phyloP scores from a whole-genome alignment of 2,329 filamentous ascomycete genomes.

The Monosporascus sp. region DNA sequence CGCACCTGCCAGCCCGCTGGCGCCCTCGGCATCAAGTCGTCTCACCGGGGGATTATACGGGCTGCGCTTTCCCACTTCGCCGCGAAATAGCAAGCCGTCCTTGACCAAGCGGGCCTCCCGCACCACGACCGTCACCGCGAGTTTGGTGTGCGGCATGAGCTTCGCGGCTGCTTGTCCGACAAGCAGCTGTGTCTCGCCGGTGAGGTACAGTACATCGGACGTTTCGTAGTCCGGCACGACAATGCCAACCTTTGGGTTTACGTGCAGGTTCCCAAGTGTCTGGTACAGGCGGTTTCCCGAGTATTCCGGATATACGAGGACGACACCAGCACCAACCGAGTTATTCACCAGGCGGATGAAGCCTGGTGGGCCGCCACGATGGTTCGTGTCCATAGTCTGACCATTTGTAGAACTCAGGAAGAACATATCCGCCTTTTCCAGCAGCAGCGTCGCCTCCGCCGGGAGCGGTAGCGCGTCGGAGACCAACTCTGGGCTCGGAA shows the following conservation, averaged over 20 bases:
- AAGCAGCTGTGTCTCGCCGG: constrained; percentile 62
- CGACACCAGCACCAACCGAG: constrained; percentile 24
- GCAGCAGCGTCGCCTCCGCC: constrained; percentile 49
- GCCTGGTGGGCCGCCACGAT: constrained; percentile 68
- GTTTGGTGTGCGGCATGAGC: constrained; percentile 62
- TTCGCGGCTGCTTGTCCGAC: constrained; percentile 55
- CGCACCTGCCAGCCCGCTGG: background rate
- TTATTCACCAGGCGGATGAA: constrained; percentile 67
- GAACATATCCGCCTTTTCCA: constrained; percentile 65
- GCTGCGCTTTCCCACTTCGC: constrained; percentile 50
- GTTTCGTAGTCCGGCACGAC: constrained; percentile 69
- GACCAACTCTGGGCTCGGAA: constrained; percentile 42
- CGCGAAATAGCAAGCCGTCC: constrained; percentile 63
- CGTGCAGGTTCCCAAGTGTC: constrained; percentile 69
- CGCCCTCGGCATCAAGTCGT: constrained; percentile 54
- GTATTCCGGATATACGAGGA: constrained; percentile 74
- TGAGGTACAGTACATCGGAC: constrained; percentile 68
- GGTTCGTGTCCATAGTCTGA: constrained; percentile 75
- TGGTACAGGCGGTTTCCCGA: constrained; percentile 82
- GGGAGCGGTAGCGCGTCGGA: constrained; percentile 39
- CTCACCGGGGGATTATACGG: constrained; percentile 77
- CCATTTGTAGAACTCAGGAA: constrained; percentile 58
- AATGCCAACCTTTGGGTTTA: constrained; percentile 62
- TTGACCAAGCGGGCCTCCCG: constrained; percentile 56
- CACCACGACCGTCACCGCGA: constrained; percentile 65